Conservation (phyloP, 164 flowering plant species). For the Chimonanthus salicifolius region DNA sequence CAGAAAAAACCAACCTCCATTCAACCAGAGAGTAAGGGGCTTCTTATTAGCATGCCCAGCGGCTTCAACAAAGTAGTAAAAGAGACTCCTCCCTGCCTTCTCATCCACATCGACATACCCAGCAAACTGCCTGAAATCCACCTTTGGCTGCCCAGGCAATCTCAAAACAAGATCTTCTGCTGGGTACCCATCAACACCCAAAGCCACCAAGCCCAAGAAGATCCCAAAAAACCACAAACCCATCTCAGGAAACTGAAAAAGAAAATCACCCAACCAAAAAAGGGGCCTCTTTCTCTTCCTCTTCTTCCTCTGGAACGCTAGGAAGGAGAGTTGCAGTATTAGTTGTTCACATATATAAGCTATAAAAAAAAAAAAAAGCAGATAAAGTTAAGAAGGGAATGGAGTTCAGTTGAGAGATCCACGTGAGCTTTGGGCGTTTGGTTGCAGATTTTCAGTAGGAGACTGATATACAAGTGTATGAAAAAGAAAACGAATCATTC, state of each 20-base stretch:
- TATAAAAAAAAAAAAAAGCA: too few species aligned
- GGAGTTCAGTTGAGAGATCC: neutral
- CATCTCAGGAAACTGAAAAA: conserved; percentile 3
- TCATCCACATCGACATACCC: conserved; percentile 84
- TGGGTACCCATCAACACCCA: conserved; percentile 48
- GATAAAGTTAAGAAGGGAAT: neutral
- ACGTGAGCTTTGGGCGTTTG: neutral
- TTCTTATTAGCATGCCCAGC: conserved; percentile 48
- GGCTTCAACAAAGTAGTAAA: conserved; percentile 92
- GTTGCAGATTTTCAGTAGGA: neutral
- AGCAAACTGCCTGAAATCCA: conserved; percentile 75
- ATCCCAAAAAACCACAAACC: conserved; percentile 21
- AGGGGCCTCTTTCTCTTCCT: conserved; percentile 4
- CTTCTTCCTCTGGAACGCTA: neutral
- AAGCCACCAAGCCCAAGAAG: conserved; percentile 16
- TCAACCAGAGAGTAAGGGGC: conserved; percentile 90
- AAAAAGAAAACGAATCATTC: too few species aligned
- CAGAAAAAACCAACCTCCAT: conserved; percentile 61
- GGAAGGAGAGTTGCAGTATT: neutral
- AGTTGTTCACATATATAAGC: too few species aligned
- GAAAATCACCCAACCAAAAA: neutral
- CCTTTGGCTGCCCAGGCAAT: conserved; percentile 85
- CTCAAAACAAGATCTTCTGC: conserved; percentile 63
- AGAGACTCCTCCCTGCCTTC: conserved; percentile 77
- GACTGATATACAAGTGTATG: neutral